Conservation (phyloP, 306 rosid genomes). For the Castanospermum australe region DNA sequence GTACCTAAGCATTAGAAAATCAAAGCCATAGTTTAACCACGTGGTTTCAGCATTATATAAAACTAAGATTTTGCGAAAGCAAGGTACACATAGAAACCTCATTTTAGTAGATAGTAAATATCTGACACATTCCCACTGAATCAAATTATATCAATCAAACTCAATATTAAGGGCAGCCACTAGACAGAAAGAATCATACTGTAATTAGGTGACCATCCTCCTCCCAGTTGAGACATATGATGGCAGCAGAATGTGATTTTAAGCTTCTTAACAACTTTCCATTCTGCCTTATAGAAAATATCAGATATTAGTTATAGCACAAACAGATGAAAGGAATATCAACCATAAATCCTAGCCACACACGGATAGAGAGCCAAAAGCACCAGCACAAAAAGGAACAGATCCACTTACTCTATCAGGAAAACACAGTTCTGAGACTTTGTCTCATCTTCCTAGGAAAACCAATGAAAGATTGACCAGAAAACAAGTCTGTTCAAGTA, state of each 20-base stretch:
- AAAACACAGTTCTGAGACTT: slow-evolving; percentile 9
- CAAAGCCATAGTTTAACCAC: background rate
- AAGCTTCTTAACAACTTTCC: slow-evolving; percentile 85
- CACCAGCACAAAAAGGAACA: slow-evolving; percentile 13
- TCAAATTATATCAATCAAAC: slow-evolving; percentile 14
- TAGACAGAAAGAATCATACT: slow-evolving; percentile 44
- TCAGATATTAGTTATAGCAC: slow-evolving; percentile 23
- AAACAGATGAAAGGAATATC: slow-evolving; percentile 9
- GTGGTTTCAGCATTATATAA: background rate
- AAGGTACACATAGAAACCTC: slow-evolving; percentile 5
- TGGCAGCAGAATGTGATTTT: slow-evolving; percentile 72
- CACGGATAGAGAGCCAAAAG: background rate
- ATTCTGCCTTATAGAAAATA: slow-evolving; percentile 52
- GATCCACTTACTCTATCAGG: background rate
- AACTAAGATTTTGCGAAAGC: background rate
- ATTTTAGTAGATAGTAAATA: slow-evolving; percentile 1
- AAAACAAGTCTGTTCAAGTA: slow-evolving; percentile 6
- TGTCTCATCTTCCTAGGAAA: slow-evolving; percentile 6
- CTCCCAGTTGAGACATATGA: slow-evolving; percentile 87
- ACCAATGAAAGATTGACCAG: slow-evolving; percentile 4
- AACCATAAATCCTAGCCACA: slow-evolving; percentile 10
- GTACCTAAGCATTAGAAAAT: slow-evolving; percentile 5
- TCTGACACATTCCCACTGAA: background rate
- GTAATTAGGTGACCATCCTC: slow-evolving; percentile 62
- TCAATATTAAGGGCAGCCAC: slow-evolving; percentile 16